A percentile compares a stretch with the other conserved stretches of the same genome.
These are phyloP conservation scores for Nicotiana rustica DNA, from an alignment of 305 asterid genomes.

Conservation along the genomic window DNA sequence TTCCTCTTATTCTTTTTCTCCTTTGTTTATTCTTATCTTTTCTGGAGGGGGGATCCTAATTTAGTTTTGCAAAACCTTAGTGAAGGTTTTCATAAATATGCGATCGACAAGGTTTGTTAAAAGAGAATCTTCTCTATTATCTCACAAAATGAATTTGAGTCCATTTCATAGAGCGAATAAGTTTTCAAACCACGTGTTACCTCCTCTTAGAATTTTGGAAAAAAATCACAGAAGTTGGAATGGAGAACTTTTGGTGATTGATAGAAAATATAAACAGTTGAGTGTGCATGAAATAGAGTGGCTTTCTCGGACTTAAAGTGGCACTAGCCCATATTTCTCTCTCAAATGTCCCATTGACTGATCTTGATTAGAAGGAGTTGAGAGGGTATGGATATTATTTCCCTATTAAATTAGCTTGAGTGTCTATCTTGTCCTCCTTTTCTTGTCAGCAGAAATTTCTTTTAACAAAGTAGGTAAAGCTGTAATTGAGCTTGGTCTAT, in stretches of 20 bases:
- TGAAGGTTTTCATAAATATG: neutral
- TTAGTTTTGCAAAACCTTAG: neutral
- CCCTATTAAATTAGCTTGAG: neutral
- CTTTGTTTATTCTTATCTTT: neutral
- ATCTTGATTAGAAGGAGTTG: neutral
- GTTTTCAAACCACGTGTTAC: neutral
- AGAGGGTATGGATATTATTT: neutral
- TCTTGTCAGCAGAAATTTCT: neutral
- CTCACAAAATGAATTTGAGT: neutral
- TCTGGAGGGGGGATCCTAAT: neutral
- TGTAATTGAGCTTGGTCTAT: neutral
- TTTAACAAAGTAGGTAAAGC: neutral
- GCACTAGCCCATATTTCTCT: neutral
- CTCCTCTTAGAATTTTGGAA: neutral
- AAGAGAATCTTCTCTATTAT: neutral
- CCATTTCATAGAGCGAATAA: no score
- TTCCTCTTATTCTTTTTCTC: neutral
- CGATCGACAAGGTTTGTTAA: neutral
- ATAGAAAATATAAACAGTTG: neutral
- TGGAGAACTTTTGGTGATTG: neutral
- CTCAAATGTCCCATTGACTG: neutral
- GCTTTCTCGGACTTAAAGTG: neutral
- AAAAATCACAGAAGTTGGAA: neutral
- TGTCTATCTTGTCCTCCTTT: neutral
- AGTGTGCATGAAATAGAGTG: neutral